A percentile compares a stretch with the other conserved stretches of the same genome.
Evolutionary conservation across 176 grass and related monocot genomes (phyloP).

Genomic region (Tillandsia fasciculata): DNA sequence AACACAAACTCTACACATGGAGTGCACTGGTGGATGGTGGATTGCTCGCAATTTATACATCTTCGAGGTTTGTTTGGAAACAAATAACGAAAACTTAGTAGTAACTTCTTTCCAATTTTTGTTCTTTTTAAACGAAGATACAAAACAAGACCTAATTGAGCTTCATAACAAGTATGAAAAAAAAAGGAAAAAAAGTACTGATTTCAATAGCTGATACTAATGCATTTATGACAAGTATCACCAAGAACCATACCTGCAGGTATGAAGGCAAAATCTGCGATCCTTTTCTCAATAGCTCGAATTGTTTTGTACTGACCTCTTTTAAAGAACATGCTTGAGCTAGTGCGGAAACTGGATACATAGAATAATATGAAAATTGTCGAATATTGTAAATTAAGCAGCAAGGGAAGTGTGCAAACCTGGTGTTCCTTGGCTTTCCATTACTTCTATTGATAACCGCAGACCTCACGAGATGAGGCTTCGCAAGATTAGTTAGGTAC

Average conservation of each 20-base stretch:
- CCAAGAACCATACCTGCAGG: conserved; percentile 8
- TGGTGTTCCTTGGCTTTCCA: conserved; percentile 4
- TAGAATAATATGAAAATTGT: not conserved
- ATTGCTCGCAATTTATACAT: too few relatives aligned
- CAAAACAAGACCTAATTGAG: too few relatives aligned
- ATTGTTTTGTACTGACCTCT: conserved; percentile 14
- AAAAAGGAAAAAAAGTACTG: too few relatives aligned
- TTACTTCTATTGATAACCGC: conserved; percentile 13
- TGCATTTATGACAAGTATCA: not conserved
- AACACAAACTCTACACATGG: too few relatives aligned
- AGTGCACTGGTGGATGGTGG: too few relatives aligned
- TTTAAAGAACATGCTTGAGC: conserved; percentile 16
- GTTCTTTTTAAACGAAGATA: too few relatives aligned
- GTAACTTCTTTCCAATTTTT: too few relatives aligned
- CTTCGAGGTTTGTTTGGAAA: too few relatives aligned
- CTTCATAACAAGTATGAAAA: too few relatives aligned
- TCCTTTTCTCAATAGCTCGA: conserved; percentile 17
- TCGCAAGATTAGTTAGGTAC: conserved; percentile 13
- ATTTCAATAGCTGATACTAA: too few relatives aligned
- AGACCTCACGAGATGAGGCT: conserved; percentile 2
- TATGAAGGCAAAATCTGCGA: conserved; percentile 21
- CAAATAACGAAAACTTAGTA: too few relatives aligned
- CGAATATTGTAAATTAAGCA: not conserved
- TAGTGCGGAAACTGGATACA: conserved; percentile 9
- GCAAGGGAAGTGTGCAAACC: not conserved